Evolutionary conservation across 2,329 filamentous ascomycete genomes (phyloP), one percentile per base, ranked within the genome.

Genomic region (Talaromyces sp.): DNA sequence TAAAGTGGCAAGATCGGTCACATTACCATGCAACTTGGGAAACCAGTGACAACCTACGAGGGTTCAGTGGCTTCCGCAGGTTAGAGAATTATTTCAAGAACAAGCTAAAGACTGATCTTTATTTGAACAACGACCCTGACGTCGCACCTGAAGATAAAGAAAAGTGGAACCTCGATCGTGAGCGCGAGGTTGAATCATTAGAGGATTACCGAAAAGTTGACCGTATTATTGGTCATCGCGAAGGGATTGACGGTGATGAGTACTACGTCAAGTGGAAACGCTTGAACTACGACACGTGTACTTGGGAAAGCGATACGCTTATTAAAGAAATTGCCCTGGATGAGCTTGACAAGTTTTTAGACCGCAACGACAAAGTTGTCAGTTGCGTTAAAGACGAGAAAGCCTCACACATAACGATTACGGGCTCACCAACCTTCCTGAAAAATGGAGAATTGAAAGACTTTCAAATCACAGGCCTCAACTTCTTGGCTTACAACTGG

Each of bases 231-330:
- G 90, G 91, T 59, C 85, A 89, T 62, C 88, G 90, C 65, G 87
- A 92, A 62, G 89, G 89, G 28, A 92, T 95, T 14, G 89, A 90
- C 8, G 91, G 87, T 56, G 86, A 86, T 0, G 92, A 98, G 73
- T 99, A 99, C 75, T 91, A 88, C 66, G 89, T 98, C 76, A 99
- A 99, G 79, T 99, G 95, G 92, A 96, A 95, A 76, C 91, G 91
- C 10, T 84, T 98, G 57, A 91, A 89, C 58, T 99, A 99, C 73
- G 93, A 98, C 69, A 88, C 89, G 65, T 96, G 91, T 76, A 99
- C 96, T 1, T 99, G 96, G 96, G 95, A 99, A 74, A 78, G 82
- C 47, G 90, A 88, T 44, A 83, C 86, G 5, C 82, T 94, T 36
- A 86, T 98, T 68, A 90, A 87, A 72, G 80, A 87, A 34, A 86